Base-by-base conservation (phyloP, 306 rosid species). In the Begonia masoniana region DNA sequence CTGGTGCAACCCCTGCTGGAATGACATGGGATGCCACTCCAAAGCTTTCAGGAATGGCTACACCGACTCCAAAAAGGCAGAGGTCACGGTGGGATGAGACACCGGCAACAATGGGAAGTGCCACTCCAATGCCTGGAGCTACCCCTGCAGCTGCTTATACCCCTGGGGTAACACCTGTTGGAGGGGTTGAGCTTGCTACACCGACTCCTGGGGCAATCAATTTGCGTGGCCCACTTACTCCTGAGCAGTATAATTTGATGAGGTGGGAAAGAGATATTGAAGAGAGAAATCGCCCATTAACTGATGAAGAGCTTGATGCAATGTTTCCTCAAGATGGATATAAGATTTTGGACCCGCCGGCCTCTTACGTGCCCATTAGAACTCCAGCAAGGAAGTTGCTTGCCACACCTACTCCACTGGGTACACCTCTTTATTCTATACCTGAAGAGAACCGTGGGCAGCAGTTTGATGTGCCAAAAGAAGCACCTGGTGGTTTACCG, bases 1-100 rank as follows among this genome's bases (percentile, higher is more conserved):
- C 89, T 0, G 91, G 92, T 14, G 92, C 92, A 6, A 82, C 92
- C 7, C 92, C 92, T 0, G 75, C 92, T 1, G 86, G 92, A 43
- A 82, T 82, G 92, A 70, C 92, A 23, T 82, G 92, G 92, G 92
- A 82, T 61, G 81, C 86, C 4, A 82, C 92, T 0, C 92, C 86
- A 0, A 82, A 82, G 66, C 81, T 82, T 51, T 54, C 83, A 0
- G 86, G 92, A 39, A 55, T 82, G 51, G 87, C 92, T 16, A 82
- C 92, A 2, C 92, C 92, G 0, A 82, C 92, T 3, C 92, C 86
- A 0, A 79, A 82, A 49, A 70, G 41, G 47, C 92, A 82, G 75
- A 71, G 92, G 60, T 79, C 92, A 0, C 70, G 92, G 54, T 82
- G 92, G 92, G 92, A 82, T 62, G 92, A 82, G 76, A 82, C 92